phyloP scores from a whole-genome alignment of 495 filamentous ascomycete genomes.

The Aspergillus egyptiacus region DNA sequence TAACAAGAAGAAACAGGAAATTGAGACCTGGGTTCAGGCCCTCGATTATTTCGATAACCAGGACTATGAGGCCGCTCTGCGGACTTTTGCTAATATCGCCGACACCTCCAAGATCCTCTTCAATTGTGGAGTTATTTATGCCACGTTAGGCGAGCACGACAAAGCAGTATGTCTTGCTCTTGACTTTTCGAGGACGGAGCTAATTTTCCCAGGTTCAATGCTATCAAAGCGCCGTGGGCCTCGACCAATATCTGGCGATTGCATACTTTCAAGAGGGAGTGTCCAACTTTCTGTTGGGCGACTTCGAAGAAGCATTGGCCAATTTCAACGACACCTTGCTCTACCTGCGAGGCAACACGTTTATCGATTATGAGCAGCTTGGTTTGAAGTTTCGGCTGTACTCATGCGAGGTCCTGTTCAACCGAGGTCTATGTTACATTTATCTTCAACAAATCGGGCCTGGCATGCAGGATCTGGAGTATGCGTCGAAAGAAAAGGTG shows the following conservation, averaged over 20 bases:
- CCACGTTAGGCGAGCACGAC: conserved; percentile 93
- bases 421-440: conserved; percentile 94
- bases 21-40: conserved; percentile 95
- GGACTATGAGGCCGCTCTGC: conserved; percentile 83
- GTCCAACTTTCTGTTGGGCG: conserved; percentile 93
- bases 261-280: conserved; percentile 99
- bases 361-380: conserved; percentile 97
- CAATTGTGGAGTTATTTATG: conserved; percentile 98
- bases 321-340: conserved; percentile 99
- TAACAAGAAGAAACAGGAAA: conserved; percentile 62
- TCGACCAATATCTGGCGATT: conserved; percentile 93
- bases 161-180: conserved; percentile 67
- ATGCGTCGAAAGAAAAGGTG: conserved; percentile 92
- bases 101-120: conserved; percentile 99
- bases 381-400: conserved; percentile 94
- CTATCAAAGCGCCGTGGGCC: conserved; percentile 81
- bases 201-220: conserved; percentile 66
- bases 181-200: not conserved
- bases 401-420: conserved; percentile 98
- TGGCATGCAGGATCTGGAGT: conserved; percentile 86
- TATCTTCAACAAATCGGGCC: conserved; percentile 86
- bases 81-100: conserved; percentile 75
- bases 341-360: conserved; percentile 91
- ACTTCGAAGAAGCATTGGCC: conserved; percentile 94
- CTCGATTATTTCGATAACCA: conserved; percentile 91